Evolutionary conservation across 139 green algal genomes (phyloP).

Genomic region (Bryopsis sp.): DNA sequence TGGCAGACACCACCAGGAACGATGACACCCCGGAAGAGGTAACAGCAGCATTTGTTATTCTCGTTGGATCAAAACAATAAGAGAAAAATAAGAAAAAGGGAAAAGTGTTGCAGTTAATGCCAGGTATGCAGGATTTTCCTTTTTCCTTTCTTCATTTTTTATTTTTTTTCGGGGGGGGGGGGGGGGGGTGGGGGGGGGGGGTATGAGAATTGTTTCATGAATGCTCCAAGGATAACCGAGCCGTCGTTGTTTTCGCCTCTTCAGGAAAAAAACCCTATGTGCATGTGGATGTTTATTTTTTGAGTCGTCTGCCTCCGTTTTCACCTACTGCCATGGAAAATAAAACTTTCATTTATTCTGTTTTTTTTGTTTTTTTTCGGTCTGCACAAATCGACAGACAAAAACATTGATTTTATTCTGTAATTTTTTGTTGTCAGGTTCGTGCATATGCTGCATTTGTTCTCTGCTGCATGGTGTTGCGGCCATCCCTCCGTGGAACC

Average conservation of each 20-base stretch:
- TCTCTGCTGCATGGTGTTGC: not conserved
- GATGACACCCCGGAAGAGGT: constrained; percentile 2
- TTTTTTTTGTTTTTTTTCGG: not conserved
- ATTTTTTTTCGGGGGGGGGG: no score
- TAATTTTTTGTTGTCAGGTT: not conserved
- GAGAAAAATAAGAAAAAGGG: not conserved
- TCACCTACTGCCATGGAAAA: not conserved
- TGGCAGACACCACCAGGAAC: constrained; percentile 14
- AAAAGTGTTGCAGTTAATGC: not conserved
- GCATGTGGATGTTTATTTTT: not conserved
- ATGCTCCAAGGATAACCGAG: no score
- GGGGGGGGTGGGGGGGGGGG: no score
- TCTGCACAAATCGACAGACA: not conserved
- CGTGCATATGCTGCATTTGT: constrained; percentile 12
- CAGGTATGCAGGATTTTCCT: no score
- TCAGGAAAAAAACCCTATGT: not conserved
- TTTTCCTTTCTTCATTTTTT: no score
- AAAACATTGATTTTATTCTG: not conserved
- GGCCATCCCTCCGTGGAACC: not conserved
- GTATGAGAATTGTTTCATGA: no score
- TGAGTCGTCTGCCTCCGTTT: not conserved
- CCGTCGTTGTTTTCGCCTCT: no score
- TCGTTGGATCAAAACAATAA: not conserved
- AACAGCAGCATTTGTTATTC: not conserved
- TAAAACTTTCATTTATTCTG: not conserved